phyloP scores from a whole-genome alignment of 352 stramenopile genomes.

The Nothophytophthora sp. region DNA sequence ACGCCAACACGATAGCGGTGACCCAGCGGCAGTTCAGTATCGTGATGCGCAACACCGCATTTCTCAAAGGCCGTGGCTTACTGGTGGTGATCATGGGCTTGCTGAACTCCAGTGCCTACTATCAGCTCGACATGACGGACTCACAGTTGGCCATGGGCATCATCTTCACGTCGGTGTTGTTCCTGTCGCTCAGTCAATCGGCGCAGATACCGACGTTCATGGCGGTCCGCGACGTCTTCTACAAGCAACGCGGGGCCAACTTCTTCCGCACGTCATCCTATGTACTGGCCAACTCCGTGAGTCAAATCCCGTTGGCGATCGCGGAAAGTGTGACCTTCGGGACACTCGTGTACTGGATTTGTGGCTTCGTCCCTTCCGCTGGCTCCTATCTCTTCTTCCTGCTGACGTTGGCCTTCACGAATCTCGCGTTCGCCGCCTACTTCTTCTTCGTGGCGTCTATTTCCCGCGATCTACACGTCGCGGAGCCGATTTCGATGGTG shows the following conservation, averaged over 20 bases:
- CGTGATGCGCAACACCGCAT: conserved; percentile 37
- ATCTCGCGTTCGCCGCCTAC: too few relatives aligned
- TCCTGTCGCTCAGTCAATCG: conserved; percentile 16
- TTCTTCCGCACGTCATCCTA: conserved; percentile 45
- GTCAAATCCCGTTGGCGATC: conserved; percentile 19
- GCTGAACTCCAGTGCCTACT: conserved; percentile 19
- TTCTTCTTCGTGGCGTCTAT: too few relatives aligned
- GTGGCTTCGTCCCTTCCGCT: too few relatives aligned
- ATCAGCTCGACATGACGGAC: conserved; percentile 12
- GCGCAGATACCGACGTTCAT: conserved; percentile 54
- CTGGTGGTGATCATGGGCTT: conserved; percentile 35
- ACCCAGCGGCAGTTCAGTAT: conserved; percentile 54
- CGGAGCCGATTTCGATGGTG: too few relatives aligned
- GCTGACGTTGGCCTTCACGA: too few relatives aligned
- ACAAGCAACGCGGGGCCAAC: conserved; percentile 40
- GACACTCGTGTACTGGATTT: too few relatives aligned
- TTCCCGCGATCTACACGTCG: too few relatives aligned
- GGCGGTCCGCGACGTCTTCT: conserved; percentile 27
- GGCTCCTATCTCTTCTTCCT: too few relatives aligned
- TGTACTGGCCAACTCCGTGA: conserved; percentile 29
- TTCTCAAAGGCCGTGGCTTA: conserved; percentile 24
- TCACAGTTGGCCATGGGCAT: conserved; percentile 55
- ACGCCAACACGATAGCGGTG: conserved; percentile 9
- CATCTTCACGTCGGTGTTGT: conserved; percentile 67
- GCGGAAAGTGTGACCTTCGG: conserved; percentile 49